Percentiles rank a stretch among this genome's conserved stretches.
These are phyloP conservation scores for Cutaneotrichosporon sp. DNA, from an alignment of 1,284 basidiomycete species.

Conservation along the genomic window DNA sequence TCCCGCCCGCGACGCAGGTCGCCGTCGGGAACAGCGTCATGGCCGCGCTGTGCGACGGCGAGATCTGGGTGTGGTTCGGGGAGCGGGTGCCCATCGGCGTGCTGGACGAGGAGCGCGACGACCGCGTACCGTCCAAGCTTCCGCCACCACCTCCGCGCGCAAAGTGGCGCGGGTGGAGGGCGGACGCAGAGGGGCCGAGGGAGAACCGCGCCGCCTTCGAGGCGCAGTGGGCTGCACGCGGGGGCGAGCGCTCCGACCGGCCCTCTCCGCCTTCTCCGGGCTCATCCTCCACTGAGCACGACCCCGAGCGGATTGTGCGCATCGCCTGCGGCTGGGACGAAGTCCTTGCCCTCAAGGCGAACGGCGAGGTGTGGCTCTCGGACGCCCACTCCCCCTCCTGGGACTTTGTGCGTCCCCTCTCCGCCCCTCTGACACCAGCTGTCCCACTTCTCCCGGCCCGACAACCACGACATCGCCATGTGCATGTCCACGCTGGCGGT, in stretches of 20 bases:
- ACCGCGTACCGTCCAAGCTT: not conserved
- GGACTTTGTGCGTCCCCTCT: slow-evolving; percentile 43
- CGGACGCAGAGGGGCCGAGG: not conserved
- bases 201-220: not conserved
- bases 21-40: not conserved
- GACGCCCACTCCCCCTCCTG: not conserved
- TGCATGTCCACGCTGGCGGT: not conserved
- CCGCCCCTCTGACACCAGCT: not conserved
- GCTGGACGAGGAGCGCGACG: not conserved
- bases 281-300: not conserved
- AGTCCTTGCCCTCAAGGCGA: slow-evolving; percentile 68
- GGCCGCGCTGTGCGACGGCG: not conserved
- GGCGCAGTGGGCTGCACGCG: not conserved
- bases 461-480: slow-evolving; percentile 1
- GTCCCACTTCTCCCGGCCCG: slow-evolving; percentile 1
- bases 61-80: not conserved
- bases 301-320: slow-evolving; percentile 60
- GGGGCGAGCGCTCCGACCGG: not conserved
- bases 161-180: not conserved
- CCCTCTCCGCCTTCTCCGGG: too few species aligned
- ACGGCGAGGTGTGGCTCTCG: slow-evolving; percentile 50
- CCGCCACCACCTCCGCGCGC: not conserved
- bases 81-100: not conserved
- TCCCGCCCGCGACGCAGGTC: not conserved
- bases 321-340: slow-evolving; percentile 70